These are phyloP conservation scores for Epicoccum sorghinum DNA, from an alignment of 2,329 filamentous ascomycete species.

Conservation along the genomic window DNA sequence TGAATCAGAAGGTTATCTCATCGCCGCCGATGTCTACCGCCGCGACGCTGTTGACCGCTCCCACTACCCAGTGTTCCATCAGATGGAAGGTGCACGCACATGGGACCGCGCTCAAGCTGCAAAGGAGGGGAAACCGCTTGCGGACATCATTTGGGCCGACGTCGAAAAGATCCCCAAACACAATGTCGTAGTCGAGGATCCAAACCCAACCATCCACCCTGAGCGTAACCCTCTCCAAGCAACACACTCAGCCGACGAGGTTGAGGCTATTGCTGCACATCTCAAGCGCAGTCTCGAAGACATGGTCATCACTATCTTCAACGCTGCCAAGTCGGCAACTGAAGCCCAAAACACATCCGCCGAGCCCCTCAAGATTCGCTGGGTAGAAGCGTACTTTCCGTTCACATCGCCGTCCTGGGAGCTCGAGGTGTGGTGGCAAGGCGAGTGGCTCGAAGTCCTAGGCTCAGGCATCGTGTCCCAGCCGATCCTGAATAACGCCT, in stretches of 20 bases:
- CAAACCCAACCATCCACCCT: slow-evolving; percentile 76
- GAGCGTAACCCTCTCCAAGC: slow-evolving; percentile 84
- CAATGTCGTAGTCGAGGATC: slow-evolving; percentile 79
- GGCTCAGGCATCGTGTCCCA: slow-evolving; percentile 93
- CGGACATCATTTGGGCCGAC: slow-evolving; percentile 71
- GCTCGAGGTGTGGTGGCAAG: slow-evolving; percentile 91
- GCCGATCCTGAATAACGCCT: slow-evolving; percentile 76
- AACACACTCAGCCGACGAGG: slow-evolving; percentile 76
- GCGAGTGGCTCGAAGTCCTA: slow-evolving; percentile 93
- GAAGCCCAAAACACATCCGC: slow-evolving; percentile 37
- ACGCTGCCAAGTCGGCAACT: slow-evolving; percentile 70
- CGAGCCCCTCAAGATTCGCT: slow-evolving; percentile 83
- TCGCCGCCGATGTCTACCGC: slow-evolving; percentile 93
- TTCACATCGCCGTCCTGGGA: slow-evolving; percentile 97
- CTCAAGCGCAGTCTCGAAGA: slow-evolving; percentile 88
- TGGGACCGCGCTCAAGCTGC: slow-evolving; percentile 76
- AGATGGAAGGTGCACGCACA: slow-evolving; percentile 93
- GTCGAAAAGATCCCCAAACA: slow-evolving; percentile 75
- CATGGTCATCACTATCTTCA: slow-evolving; percentile 89
- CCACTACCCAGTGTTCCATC: slow-evolving; percentile 97
- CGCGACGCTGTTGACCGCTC: slow-evolving; percentile 93
- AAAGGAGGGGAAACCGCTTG: slow-evolving; percentile 53
- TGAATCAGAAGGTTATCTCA: slow-evolving; percentile 79
- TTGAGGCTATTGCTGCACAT: slow-evolving; percentile 81
- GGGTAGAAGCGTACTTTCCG: slow-evolving; percentile 97